Base-by-base conservation (phyloP, 129 eudicot genomes). In the Saposhnikovia divaricata region DNA sequence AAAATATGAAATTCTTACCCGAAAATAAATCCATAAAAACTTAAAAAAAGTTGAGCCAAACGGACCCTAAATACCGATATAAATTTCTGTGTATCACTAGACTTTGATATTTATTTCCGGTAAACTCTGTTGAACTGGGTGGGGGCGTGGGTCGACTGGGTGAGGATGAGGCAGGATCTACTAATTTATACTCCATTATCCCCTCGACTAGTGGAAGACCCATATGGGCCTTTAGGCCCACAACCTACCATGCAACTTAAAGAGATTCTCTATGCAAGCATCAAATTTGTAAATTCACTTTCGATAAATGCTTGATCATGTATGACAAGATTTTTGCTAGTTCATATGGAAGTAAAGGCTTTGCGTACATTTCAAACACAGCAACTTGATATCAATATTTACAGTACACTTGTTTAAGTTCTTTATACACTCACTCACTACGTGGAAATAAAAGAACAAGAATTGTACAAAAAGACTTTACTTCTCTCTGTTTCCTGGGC, bases 391-490 rank as follows among this genome's bases (percentile, higher is more conserved):
- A 19, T 59, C 66, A 59, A 10, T 61, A n/a, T 61, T 61, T 61
- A 61, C 69, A 61, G 25, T 6, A 61, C 37, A 61, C 69, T 61
- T n/a, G 34, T n/a, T 4, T 16, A n/a, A 61, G 69, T 61, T 61
- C 69, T 61, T 61, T 61, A 61, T 61, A 61, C 69, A 61, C 69
- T n/a, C 34, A 61, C 69, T n/a, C 69, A 61, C 69, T 25, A 25
- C 14, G 4, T 61, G 14, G 12, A 57, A 57, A 57, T 23, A 0
- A n/a, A 2, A 7, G 15, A 61, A 61, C 66, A 57, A 23, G 65
- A 23, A 59, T 59, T 23, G 23, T 9, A 59, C 68, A 25, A 61
- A 59, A 61, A 61, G 6, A n/a, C 69, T 61, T 25, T 10, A n/a
- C 69, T 61, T 61, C 34, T 61, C 66, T 59, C 69, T 61, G 4